Base-by-base conservation (phyloP, 164 flowering plant species). In the Magnolia changhungtana region DNA sequence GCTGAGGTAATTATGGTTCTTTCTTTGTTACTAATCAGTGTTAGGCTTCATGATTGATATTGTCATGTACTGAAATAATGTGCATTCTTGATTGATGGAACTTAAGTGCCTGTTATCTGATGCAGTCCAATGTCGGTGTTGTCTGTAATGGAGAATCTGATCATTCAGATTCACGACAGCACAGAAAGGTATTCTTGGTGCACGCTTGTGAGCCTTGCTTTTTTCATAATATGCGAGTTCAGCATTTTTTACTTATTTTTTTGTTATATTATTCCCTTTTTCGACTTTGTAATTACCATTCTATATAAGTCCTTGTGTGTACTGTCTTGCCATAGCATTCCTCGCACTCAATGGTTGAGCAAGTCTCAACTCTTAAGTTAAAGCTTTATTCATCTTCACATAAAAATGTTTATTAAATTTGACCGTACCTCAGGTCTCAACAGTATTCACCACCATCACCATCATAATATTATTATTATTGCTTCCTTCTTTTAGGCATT, bases 121-220 rank as follows among this genome's bases (percentile, higher is more conserved):
- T 88, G 87, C 90, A 96, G 98, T 78, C 82, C 75, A 61, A 76
- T 64, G 77, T 83, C 75, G 88, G 72, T 61, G 75, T 61, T 77
- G 77, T 51, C 50, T 75, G 79, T 76, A 81, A 80, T 74, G 87
- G 74, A 81, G 81, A 81, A 74, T 74, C 83, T 58, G 85, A 87
- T 77, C 86, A 86, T 75, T 80, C 69, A 29, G 90, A 85, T 66
- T 81, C 81, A 61, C 86, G 90, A 80, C 94, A 83, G 29, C 94
- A 92, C 79, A 94, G 90, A 85, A 94, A 90, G 97, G 98, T 93
- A 77, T 63, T 50, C 51, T 67, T 27, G 8, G 71, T 67, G 3
- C 14, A 67, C 9, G 5, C 14, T 5, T 67, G 50, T 24, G 61
- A 55, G 61, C 3, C 61, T 55, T 16, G 18, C 61, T 1, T 55